phyloP scores from a whole-genome alignment of 768 basidiomycete genomes.

The Amanita thiersii region DNA sequence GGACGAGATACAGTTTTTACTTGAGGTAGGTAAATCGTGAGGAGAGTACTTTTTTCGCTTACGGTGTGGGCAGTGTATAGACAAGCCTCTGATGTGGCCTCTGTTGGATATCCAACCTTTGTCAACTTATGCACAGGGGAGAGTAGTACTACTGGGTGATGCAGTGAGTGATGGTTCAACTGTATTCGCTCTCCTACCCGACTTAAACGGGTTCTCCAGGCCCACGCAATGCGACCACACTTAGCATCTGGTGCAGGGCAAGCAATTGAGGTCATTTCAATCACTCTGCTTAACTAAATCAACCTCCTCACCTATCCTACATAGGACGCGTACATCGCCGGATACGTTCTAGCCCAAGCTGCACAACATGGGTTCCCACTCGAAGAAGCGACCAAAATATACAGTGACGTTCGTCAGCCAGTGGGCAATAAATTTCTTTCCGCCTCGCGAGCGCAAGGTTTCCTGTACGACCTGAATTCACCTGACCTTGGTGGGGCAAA shows the following conservation, averaged over 20 bases:
- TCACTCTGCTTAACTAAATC: background rate
- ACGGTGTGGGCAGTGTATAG: constrained; percentile 14
- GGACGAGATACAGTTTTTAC: background rate
- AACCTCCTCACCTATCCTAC: too few relatives aligned
- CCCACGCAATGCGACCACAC: constrained; percentile 20
- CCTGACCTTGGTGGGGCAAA: background rate
- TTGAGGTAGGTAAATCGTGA: background rate
- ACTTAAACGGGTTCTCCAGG: constrained; percentile 9
- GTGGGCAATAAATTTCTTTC: background rate
- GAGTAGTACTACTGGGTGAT: constrained; percentile 3
- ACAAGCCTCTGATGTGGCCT: constrained; percentile 22
- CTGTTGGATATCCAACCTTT: constrained; percentile 22
- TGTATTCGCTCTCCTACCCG: constrained; percentile 13
- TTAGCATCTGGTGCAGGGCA: constrained; percentile 20
- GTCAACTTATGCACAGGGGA: constrained; percentile 14
- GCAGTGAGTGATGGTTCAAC: background rate
- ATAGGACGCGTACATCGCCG: constrained; percentile 1
- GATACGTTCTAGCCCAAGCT: too few relatives aligned
- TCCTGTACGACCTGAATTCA: background rate
- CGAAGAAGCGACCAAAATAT: background rate
- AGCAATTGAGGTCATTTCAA: constrained; percentile 17
- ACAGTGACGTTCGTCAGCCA: background rate
- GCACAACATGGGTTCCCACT: background rate
- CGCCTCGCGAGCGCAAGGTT: background rate
- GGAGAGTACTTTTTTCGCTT: background rate